Base-by-base conservation (phyloP, 345 rosid species). In the Moricandia arvensis region DNA sequence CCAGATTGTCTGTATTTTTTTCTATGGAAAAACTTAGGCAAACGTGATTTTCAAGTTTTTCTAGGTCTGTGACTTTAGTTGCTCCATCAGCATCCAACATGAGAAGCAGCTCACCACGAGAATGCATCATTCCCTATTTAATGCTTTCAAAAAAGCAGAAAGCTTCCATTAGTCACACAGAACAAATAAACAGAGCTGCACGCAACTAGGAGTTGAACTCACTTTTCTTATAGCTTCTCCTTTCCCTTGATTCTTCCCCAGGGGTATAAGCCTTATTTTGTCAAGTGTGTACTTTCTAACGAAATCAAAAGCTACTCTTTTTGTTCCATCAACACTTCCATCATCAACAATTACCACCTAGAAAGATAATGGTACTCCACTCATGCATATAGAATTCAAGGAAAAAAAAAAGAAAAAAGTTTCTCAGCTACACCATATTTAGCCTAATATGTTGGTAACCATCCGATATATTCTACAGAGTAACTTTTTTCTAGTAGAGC, bases 71-170 rank as follows among this genome's bases (percentile, higher is more conserved):
- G 66, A 93, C 86, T 88, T 93, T 87, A 68, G 99, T 95, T n/a
- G 99, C 99, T 11, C 99, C 99, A 85, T 95, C 99, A 63, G 99
- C 99, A 86, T 95, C 99, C 80, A 95, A 84, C 99, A 95, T 95
- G 63, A 95, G 82, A 80, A 95, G 97, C 67, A 95, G 74, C 79
- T 93, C 94, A 73, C 99, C 99, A 78, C 97, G 98, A 16, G 96
- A 86, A 89, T 95, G 97, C 82, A 95, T 90, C 98, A 95, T 95
- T 77, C 99, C 99, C 99, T 95, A 91, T 87, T 90, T 82, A 80
- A 83, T 83, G 97, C 93, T 89, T 92, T 85, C 97, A 69, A 80
- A 85, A 27, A 81, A 65, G 85, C 82, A 84, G 89, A 82, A 63
- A 85, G 85, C 96, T 85, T 83, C 80, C 69, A 81, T 89, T 81